These are phyloP conservation scores for Buxus sempervirens DNA, from an alignment of 164 flowering plant genomes.

Conservation along the genomic window DNA sequence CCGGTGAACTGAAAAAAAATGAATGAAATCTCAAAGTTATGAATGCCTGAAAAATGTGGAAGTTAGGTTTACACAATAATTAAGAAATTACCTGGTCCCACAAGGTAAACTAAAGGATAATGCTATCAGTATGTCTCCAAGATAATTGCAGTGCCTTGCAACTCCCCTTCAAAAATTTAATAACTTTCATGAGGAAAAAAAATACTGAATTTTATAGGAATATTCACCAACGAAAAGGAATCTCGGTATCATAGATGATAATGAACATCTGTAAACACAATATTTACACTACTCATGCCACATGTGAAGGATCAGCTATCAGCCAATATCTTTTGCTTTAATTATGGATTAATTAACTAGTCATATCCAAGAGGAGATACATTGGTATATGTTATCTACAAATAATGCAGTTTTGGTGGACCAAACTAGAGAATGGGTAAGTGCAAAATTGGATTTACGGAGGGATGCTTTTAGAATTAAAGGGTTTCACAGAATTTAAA, in stretches of 20 bases:
- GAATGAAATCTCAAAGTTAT: not conserved
- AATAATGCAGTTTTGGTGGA: too few relatives aligned
- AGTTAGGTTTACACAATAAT: not conserved
- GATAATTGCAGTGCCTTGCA: conserved; percentile 93
- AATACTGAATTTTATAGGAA: not conserved
- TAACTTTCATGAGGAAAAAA: not conserved
- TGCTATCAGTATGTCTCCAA: conserved; percentile 87
- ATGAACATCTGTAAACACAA: not conserved
- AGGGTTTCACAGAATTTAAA: too few relatives aligned
- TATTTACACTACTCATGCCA: not conserved
- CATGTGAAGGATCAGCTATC: too few relatives aligned
- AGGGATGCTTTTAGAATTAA: too few relatives aligned
- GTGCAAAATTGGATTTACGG: too few relatives aligned
- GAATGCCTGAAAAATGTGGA: not conserved
- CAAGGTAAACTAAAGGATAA: conserved; percentile 92
- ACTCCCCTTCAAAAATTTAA: conserved; percentile 62
- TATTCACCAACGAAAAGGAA: not conserved
- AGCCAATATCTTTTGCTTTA: too few relatives aligned
- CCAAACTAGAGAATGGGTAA: too few relatives aligned
- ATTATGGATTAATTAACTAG: too few relatives aligned
- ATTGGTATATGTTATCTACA: too few relatives aligned
- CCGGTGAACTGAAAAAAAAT: conserved; percentile 68
- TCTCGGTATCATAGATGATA: not conserved
- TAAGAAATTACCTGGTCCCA: conserved; percentile 61
- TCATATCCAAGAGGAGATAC: too few relatives aligned